Conservation (phyloP, 2,329 filamentous ascomycete genomes). For the Microsporum canis region DNA sequence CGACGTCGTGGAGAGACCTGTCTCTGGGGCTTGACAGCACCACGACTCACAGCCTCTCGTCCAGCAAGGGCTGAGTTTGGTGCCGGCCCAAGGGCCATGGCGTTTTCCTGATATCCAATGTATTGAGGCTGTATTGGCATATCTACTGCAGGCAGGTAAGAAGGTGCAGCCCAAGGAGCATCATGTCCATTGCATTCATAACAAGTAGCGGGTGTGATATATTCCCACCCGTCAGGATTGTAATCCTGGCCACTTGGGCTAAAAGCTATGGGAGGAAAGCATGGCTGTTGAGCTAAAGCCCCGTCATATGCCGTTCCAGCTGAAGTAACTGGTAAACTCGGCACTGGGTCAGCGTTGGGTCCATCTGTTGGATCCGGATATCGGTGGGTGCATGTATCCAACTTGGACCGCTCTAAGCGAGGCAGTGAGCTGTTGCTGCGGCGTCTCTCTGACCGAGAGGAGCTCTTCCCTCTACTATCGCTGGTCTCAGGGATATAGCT, state of each 20-base stretch:
- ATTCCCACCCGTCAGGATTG: background rate
- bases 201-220: background rate
- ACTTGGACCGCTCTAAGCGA: background rate
- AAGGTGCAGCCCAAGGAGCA: background rate
- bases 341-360: background rate
- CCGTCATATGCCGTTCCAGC: background rate
- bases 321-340: background rate
- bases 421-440: conserved; percentile 1
- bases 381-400: background rate
- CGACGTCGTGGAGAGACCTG: background rate
- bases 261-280: background rate
- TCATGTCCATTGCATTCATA: background rate
- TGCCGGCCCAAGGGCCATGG: background rate
- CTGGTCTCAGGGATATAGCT: background rate
- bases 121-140: background rate
- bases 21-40: background rate
- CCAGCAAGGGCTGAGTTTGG: background rate
- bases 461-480: background rate
- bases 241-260: background rate
- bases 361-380: background rate
- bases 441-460: background rate
- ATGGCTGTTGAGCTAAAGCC: background rate
- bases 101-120: background rate
- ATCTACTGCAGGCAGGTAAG: background rate
- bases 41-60: background rate